Base-by-base conservation (phyloP, 805 yeast genomes). In the fission yeast (Schizosaccharomyces pombe) region DNA sequence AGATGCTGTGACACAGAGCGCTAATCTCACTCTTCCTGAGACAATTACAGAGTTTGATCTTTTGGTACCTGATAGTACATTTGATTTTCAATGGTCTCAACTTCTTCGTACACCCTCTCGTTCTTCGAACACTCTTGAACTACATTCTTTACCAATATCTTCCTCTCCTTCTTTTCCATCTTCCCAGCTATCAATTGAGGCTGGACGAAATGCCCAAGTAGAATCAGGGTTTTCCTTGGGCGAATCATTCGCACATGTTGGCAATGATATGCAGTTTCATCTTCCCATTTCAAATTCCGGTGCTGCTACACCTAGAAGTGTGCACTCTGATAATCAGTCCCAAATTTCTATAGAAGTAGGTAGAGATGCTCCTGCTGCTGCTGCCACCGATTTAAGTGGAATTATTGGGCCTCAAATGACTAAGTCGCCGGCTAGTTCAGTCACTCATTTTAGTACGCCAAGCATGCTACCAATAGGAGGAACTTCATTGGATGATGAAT, bases 1-100 rank as follows among this genome's bases (percentile, higher is more conserved):
- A 22, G 26, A 22, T 30, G 53, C 53, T n/a, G 22, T 19, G 33
- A 19, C 30, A 16, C 32, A 32, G 47, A 32, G 39, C 26, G 47
- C 54, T 31, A 75, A 74, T 47, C 71, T 83, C 52, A 75, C 79
- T 1, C 70, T 86, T 59, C 78, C 74, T 61, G 94, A 86, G 66
- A 82, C 84, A 19, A 80, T 85, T 49, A 81, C 94, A 0, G 84
- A 79, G 57, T 73, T 79, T 39, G 93, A 84, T 62, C 75, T 85
- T 58, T 51, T 58, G 16, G 43, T 47, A 16, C 57, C 49, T 14
- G 60, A 57, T 39, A 59, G 62, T 16, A 54, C 56, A 22, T 60
- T 62, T 51, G 68, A 62, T 54, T 52, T 30, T 31, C 54, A 54
- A 14, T 19, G 24, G 26, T 30, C 39, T 16, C 53, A 30, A 24